phyloP scores from a whole-genome alignment of 2,329 filamentous ascomycete species.

The Basipetospora chlamydospora region DNA sequence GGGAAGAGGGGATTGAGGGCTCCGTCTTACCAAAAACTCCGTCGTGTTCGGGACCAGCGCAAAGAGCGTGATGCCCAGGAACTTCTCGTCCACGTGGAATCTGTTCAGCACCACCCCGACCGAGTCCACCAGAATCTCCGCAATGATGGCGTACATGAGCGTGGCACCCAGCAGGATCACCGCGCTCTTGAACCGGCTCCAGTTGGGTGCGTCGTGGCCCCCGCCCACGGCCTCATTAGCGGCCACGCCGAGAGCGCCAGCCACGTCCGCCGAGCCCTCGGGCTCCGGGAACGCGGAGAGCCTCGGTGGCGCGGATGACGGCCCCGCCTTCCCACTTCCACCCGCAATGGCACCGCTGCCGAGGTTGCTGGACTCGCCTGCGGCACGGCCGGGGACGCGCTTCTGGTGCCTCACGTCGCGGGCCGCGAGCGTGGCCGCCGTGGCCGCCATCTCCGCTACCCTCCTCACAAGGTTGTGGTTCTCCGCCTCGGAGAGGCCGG shows the following conservation, averaged over 20 bases:
- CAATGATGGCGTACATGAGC: conserved; percentile 86
- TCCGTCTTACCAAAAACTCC: conserved; percentile 84
- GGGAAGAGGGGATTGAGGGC: no score
- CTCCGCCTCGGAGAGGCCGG: conserved; percentile 67
- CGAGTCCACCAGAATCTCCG: conserved; percentile 91
- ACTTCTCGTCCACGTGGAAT: conserved; percentile 90
- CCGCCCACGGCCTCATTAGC: conserved; percentile 29
- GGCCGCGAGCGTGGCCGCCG: conserved; percentile 74
- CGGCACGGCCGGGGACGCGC: conserved; percentile 5
- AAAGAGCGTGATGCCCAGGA: conserved; percentile 90
- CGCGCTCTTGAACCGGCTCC: conserved; percentile 82
- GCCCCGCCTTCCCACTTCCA: not conserved
- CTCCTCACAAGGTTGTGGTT: conserved; percentile 70
- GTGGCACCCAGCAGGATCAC: conserved; percentile 82
- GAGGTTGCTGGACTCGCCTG: conserved; percentile 23
- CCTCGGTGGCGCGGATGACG: not conserved
- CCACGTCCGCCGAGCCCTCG: conserved; percentile 9
- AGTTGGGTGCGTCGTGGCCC: conserved; percentile 96
- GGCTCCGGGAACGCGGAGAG: conserved; percentile 3
- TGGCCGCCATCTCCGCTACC: conserved; percentile 86
- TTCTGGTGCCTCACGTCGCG: conserved; percentile 42
- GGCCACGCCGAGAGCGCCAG: conserved; percentile 10
- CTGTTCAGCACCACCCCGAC: conserved; percentile 91
- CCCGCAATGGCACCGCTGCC: conserved; percentile 20
- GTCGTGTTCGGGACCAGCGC: conserved; percentile 96